These are phyloP conservation scores for Saitozyma podzolica DNA, from an alignment of 768 basidiomycete genomes.

Conservation along the genomic window DNA sequence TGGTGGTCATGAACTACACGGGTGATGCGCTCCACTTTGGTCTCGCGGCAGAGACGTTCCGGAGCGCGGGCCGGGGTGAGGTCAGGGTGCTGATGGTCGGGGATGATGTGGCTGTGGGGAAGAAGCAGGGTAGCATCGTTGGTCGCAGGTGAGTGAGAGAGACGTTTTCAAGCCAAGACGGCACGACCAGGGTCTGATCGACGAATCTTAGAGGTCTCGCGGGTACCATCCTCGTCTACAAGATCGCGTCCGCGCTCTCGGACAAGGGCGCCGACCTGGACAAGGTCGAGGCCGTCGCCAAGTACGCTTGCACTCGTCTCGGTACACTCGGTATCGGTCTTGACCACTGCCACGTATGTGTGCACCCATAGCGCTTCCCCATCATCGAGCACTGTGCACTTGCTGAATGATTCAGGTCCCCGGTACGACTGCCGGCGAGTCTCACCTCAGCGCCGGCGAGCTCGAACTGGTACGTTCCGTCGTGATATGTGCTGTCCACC, in stretches of 20 bases:
- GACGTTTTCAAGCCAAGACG: not conserved
- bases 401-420: conserved; percentile 43
- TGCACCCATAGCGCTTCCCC: not conserved
- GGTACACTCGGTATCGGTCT: conserved; percentile 55
- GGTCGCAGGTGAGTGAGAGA: conserved; percentile 49
- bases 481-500: not conserved
- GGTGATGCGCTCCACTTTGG: conserved; percentile 56
- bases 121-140: conserved; percentile 53
- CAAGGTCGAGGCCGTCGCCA: conserved; percentile 47
- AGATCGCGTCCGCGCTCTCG: conserved; percentile 53
- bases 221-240: conserved; percentile 55
- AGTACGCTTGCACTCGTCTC: conserved; percentile 39
- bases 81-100: conserved; percentile 51
- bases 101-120: conserved; percentile 55
- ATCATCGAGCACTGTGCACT: not conserved
- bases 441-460: conserved; percentile 50
- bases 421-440: conserved; percentile 50
- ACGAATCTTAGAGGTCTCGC: conserved; percentile 45
- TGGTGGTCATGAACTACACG: conserved; percentile 52
- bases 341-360: conserved; percentile 53
- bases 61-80: conserved; percentile 43
- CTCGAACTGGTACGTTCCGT: conserved; percentile 47
- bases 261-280: conserved; percentile 50
- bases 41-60: conserved; percentile 51
- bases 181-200: not conserved